Evolutionary conservation across 768 basidiomycete species (phyloP).

Genomic region (Russula virescens): DNA sequence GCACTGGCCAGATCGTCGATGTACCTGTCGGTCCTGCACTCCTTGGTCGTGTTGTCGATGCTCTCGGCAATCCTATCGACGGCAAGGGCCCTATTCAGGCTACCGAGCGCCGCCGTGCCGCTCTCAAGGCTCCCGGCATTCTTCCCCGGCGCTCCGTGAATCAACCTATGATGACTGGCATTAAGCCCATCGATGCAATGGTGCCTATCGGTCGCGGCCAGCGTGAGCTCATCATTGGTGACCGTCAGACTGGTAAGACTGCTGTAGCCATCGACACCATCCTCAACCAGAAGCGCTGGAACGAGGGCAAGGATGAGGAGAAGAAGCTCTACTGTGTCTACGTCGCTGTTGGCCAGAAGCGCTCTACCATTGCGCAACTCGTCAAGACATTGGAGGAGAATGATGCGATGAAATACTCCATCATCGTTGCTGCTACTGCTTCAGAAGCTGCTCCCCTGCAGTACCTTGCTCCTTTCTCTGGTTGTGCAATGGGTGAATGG

Average conservation of each 20-base stretch:
- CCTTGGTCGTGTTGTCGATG: conserved; percentile 98
- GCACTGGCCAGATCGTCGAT: conserved; percentile 99
- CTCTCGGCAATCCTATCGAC: conserved; percentile 99
- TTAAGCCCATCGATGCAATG: conserved; percentile 99
- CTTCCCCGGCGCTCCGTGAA: conserved; percentile 98
- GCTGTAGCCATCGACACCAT: conserved; percentile 99
- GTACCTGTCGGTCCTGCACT: conserved; percentile 97
- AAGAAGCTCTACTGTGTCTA: conserved; percentile 99
- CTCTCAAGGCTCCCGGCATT: conserved; percentile 98
- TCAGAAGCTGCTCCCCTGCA: conserved; percentile 99
- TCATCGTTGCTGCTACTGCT: conserved; percentile 98
- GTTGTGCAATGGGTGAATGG: conserved; percentile 99
- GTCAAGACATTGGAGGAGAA: conserved; percentile 99
- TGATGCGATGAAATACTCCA: conserved; percentile 99
- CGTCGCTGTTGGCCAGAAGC: conserved; percentile 98
- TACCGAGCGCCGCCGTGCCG: conserved; percentile 91
- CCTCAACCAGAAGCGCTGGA: conserved; percentile 99
- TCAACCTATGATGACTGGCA: conserved; percentile 99
- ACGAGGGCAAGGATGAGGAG: conserved; percentile 91
- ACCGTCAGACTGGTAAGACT: conserved; percentile 99
- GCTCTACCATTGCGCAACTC: conserved; percentile 98
- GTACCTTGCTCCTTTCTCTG: conserved; percentile 99
- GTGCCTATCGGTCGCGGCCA: conserved; percentile 99
- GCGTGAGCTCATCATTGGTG: conserved; percentile 99
- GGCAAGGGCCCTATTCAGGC: conserved; percentile 97